phyloP scores from a whole-genome alignment of 2,329 filamentous ascomycete genomes.

The Colletotrichum sp. region DNA sequence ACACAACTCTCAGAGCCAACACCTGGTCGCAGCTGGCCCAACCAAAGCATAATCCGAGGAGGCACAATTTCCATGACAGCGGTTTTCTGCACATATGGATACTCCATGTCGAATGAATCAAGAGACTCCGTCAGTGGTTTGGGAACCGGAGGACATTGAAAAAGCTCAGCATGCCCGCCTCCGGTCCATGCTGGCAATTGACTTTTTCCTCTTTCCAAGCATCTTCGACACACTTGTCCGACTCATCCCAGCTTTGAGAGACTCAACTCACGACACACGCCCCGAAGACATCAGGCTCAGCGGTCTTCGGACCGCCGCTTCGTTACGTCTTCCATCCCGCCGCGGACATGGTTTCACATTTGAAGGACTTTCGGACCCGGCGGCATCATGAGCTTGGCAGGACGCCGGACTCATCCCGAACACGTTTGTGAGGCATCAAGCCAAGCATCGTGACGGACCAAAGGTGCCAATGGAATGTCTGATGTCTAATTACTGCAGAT shows the following conservation, averaged over 20 bases:
- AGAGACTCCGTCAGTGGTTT: background rate
- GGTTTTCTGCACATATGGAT: background rate
- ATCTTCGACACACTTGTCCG: background rate
- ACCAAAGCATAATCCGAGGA: background rate
- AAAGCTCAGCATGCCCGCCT: background rate
- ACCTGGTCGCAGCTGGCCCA: background rate
- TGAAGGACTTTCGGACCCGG: background rate
- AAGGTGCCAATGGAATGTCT: slow-evolving; percentile 3
- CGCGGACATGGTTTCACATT: slow-evolving; percentile 6
- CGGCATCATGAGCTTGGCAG: slow-evolving; percentile 8
- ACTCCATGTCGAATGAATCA: background rate
- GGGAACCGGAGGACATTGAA: background rate
- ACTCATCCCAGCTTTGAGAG: background rate
- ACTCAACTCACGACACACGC: background rate
- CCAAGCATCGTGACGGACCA: slow-evolving; percentile 12
- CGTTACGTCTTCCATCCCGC: background rate
- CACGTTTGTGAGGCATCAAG: slow-evolving; percentile 1
- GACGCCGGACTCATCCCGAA: background rate
- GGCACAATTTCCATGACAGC: background rate
- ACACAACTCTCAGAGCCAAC: background rate
- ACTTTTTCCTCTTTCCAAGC: background rate
- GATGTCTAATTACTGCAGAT: slow-evolving; percentile 7
- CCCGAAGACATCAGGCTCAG: background rate
- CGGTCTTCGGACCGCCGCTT: background rate
- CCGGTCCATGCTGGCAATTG: background rate